Base-by-base conservation (phyloP, 805 yeast genomes). In the Metschnikowia continentalis region DNA sequence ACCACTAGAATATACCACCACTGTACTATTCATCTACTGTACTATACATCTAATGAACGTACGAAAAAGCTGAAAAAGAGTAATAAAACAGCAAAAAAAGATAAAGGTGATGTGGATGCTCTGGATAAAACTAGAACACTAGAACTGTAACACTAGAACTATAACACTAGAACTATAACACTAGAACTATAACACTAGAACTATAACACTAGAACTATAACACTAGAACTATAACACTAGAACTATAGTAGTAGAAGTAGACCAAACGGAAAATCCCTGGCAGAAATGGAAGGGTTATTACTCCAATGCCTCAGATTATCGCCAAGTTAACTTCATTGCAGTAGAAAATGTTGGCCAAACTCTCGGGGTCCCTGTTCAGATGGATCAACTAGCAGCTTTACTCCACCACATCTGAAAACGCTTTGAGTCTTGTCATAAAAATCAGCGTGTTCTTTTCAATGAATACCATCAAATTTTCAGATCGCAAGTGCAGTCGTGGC, bases 321-420 rank as follows among this genome's bases (percentile, higher is more conserved):
- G 62, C 67, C 35, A 81, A 83, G 42, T 70, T 91, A 48, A 89
- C 97, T 0, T 94, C 96, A 15, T 70, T 91, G 55, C 99, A 94
- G 69, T 88, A 87, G 61, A 94, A 94, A 64, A 92, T 94, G 98
- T 82, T 90, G 84, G 90, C 88, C 42, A 94, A 94, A 66, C 78
- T 94, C 39, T 82, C 95, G 1, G 99, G 99, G 0, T 90, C 98
- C 0, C 76, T 98, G 60, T 94, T 94, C 72, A 79, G 99, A 67
- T 94, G 98, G 98, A 94, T 94, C 64, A 94, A 94, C 66, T 99
- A 94, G 69, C 96, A 92, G 65, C 74, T 94, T n/a, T 94, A 94
- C 65, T 94, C 98, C 1, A 84, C 84, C 35, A 70, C 84, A 0
- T 91, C 98, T 0, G 82, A 80, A 6, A 81, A 81, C 20, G 98